Conservation (phyloP, 2,329 filamentous ascomycete species). For the Allantophomopsis cytisporea region DNA sequence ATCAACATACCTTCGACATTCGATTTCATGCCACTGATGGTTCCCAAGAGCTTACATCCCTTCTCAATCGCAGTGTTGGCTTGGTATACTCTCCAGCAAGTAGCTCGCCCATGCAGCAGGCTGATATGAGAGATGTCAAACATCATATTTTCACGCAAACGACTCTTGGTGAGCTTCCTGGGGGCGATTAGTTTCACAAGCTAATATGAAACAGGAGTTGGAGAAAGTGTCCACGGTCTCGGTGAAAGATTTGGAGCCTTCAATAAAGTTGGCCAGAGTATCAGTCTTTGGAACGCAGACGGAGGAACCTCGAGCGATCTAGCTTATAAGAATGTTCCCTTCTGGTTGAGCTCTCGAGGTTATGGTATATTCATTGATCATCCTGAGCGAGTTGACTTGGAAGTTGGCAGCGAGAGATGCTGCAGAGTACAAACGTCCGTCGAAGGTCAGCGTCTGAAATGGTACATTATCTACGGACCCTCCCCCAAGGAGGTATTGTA, state of each 20-base stretch:
- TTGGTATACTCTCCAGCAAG: conserved; percentile 40
- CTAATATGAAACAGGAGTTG: conserved; percentile 19
- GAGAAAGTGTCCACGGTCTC: conserved; percentile 59
- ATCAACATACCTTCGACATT: conserved; percentile 38
- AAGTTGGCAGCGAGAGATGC: conserved; percentile 62
- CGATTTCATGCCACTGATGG: conserved; percentile 35
- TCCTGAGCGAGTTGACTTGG: conserved; percentile 54
- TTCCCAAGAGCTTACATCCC: conserved; percentile 36
- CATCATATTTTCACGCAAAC: conserved; percentile 46
- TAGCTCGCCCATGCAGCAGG: conserved; percentile 35
- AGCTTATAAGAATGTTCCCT: conserved; percentile 59
- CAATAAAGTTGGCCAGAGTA: conserved; percentile 60
- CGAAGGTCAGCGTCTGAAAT: conserved; percentile 56
- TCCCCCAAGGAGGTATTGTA: conserved; percentile 59
- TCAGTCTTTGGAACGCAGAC: conserved; percentile 51
- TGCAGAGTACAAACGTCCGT: conserved; percentile 57
- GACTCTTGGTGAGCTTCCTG: conserved; percentile 20
- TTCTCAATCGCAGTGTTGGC: conserved; percentile 40
- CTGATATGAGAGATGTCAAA: conserved; percentile 35
- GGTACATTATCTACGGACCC: conserved; percentile 60
- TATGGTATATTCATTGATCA: conserved; percentile 69
- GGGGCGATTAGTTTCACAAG: too few species aligned
- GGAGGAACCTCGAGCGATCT: conserved; percentile 56
- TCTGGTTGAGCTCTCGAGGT: conserved; percentile 58
- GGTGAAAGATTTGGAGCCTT: conserved; percentile 67